Evolutionary conservation across 2,329 filamentous ascomycete genomes (phyloP).

Genomic region (Aspergillus ochraceoroseus): DNA sequence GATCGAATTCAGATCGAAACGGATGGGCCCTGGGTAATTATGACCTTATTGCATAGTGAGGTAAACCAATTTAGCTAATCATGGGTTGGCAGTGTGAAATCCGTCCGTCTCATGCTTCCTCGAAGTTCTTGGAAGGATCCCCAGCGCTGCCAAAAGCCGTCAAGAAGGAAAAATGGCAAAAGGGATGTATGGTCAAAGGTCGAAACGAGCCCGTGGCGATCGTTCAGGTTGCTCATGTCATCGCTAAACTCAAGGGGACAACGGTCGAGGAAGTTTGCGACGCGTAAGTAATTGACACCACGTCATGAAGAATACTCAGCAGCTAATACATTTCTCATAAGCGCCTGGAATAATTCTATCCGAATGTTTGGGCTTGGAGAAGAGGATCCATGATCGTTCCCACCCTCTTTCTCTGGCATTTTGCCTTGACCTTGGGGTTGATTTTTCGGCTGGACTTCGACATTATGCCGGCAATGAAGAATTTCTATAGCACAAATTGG

Average conservation of each 20-base stretch:
- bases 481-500: no score
- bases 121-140: conserved; percentile 64
- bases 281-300: conserved; percentile 48
- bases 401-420: neutral
- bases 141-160: conserved; percentile 72
- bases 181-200: conserved; percentile 86
- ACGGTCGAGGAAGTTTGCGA: conserved; percentile 77
- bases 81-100: conserved; percentile 67
- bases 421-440: neutral
- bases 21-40: conserved; percentile 73
- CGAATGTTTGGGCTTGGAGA: conserved; percentile 70
- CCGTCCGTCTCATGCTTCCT: conserved; percentile 78
- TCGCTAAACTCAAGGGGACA: conserved; percentile 79
- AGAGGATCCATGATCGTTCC: conserved; percentile 14
- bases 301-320: neutral
- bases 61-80: conserved; percentile 2
- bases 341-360: conserved; percentile 74
- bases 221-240: conserved; percentile 76
- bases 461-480: no score
- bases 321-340: conserved; percentile 28
- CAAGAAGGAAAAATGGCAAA: conserved; percentile 93
- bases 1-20: conserved; percentile 89
- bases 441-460: no score
- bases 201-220: conserved; percentile 91
- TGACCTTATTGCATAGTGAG: neutral